Evolutionary conservation across 805 yeast species (phyloP), one percentile per base, ranked within the genome.

Genomic region (Candida maris): DNA sequence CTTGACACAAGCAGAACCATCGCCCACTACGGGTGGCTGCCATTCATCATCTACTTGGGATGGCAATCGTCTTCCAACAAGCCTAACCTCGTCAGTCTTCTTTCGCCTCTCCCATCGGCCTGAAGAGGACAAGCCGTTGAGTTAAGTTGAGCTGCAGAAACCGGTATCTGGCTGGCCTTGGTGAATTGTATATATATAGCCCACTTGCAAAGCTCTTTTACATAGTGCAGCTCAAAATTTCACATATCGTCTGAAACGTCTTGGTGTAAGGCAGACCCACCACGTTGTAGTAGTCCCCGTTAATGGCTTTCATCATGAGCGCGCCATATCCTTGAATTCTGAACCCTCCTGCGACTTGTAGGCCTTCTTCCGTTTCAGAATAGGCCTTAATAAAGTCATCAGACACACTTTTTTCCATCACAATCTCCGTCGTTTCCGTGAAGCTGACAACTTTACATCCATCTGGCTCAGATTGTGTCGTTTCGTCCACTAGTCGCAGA

Each of bases 21-120:
- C 55, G 85, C 91, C 41, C 98, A 94, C 67, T 93, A 88, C 65
- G 97, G 97, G 31, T 93, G 95, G 86, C 81, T 93, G 54, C 98
- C 98, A 39, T 84, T 93, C 59, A 81, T 93, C 48, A 71, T 93
- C 58, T 93, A 93, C 71, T 70, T 93, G 52, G 98, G 93, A 32
- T 83, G 88, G 88, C 62, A 75, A 39, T 78, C 85, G 51, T 80
- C 91, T 46, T 72, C 87, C 38, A 83, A 82, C 64, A 85, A 83
- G 66, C 97, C 97, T 46, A 79, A 79, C 48, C 69, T 91, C 57
- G 72, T 91, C 62, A 73, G 71, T 56, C 72, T 85, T 52, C 71
- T 85, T 52, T 81, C 89, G 46, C 94, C 95, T 34, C 71, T 85
- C 52, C 93, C 94, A 49, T 73, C 85, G 46, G 83, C 77, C 54